Evolutionary conservation across 305 asterid genomes (phyloP).

Genomic region (Coffea humblotiana): DNA sequence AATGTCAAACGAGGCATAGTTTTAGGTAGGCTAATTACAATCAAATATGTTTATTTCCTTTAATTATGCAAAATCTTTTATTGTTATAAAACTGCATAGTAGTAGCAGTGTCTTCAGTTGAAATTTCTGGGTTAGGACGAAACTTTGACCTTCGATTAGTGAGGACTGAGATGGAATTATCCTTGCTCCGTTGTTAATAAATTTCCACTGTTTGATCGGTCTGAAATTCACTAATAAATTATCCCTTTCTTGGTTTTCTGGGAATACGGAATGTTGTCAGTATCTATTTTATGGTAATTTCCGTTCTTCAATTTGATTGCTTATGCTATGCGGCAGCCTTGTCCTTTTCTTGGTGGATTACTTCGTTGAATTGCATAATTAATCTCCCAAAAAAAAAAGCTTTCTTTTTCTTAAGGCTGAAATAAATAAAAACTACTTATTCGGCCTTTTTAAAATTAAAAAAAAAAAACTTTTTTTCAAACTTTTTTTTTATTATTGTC

Average conservation of each 20-base stretch:
- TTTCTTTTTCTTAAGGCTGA: background rate
- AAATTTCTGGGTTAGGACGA: background rate
- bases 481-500: background rate
- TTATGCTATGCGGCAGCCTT: background rate
- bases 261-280: background rate
- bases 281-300: background rate
- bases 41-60: background rate
- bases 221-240: background rate
- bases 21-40: background rate
- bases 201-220: background rate
- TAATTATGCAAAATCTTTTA: background rate
- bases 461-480: no score
- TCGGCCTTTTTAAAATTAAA: no score
- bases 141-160: conserved; percentile 6
- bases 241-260: conserved; percentile 1
- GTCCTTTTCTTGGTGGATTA: conserved; percentile 1
- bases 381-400: background rate
- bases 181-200: background rate
- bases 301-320: background rate
- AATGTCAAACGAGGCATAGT: background rate
- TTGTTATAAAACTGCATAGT: background rate
- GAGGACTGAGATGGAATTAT: background rate
- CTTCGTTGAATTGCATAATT: background rate
- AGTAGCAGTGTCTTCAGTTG: background rate
- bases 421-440: background rate